Conservation (phyloP, 129 eudicot species). For the Chrysanthemum seticuspe region DNA sequence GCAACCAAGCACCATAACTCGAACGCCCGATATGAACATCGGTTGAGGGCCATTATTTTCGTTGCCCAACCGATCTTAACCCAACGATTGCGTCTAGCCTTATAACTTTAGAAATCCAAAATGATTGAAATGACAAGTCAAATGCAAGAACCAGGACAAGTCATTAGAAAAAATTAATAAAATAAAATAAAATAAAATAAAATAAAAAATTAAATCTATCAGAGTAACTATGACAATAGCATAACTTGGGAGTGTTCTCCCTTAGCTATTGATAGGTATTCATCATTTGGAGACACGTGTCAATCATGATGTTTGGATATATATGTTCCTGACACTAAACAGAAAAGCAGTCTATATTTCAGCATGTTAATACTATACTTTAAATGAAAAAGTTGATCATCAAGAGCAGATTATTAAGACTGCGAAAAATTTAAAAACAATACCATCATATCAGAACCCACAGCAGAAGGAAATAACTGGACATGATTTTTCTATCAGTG, state of each 20-base stretch:
- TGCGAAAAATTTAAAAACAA: background rate
- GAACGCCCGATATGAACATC: too few relatives aligned
- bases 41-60: too few relatives aligned
- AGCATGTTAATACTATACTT: background rate
- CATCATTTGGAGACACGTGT: constrained; percentile 34
- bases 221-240: constrained; percentile 65
- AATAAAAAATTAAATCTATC: constrained; percentile 16
- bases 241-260: constrained; percentile 40
- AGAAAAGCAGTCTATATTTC: background rate
- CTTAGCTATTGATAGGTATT: constrained; percentile 44
- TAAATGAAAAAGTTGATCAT: background rate
- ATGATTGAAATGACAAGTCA: background rate
- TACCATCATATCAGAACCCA: background rate
- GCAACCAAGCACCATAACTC: too few relatives aligned
- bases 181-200: too few relatives aligned
- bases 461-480: background rate
- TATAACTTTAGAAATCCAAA: background rate
- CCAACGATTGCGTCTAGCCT: too few relatives aligned
- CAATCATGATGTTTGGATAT: background rate
- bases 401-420: background rate
- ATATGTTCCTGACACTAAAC: too few relatives aligned
- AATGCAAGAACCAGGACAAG: background rate
- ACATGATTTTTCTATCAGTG: constrained; percentile 52
- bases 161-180: background rate
- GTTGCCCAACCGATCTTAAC: too few relatives aligned